These are phyloP conservation scores for Holtermannia corniformis DNA, from an alignment of 768 basidiomycete species.

Conservation along the genomic window DNA sequence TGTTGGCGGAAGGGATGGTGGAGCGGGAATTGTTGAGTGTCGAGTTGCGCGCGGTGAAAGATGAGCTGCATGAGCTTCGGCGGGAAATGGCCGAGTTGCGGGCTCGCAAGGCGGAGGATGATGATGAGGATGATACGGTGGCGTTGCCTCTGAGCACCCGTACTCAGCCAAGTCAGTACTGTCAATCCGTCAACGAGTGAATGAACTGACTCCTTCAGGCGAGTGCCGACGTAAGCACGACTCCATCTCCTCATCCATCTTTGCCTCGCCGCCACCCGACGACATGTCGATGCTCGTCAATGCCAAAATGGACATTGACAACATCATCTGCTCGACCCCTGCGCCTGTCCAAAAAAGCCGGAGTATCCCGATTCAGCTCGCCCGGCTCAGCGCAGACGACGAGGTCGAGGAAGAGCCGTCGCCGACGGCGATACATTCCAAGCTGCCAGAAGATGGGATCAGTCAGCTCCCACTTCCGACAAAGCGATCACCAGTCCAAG, in stretches of 20 bases:
- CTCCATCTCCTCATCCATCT: neutral
- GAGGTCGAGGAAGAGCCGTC: too few species aligned
- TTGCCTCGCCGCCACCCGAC: neutral
- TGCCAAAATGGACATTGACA: neutral
- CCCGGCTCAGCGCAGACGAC: too few species aligned
- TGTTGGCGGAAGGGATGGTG: neutral
- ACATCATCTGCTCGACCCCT: neutral
- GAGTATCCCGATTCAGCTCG: too few species aligned
- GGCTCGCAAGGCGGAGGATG: too few species aligned
- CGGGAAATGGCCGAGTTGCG: neutral
- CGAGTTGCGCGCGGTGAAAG: neutral
- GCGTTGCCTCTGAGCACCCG: neutral
- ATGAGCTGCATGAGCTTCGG: too few species aligned
- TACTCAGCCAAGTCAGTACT: too few species aligned
- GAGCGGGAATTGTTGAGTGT: constrained; percentile 6
- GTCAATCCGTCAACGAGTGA: too few species aligned
- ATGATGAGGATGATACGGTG: neutral
- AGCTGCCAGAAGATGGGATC: too few species aligned
- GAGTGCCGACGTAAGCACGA: neutral
- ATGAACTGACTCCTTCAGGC: neutral
- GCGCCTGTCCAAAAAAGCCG: neutral
- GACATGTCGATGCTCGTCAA: neutral
- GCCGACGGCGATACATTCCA: too few species aligned
- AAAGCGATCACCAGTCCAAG: too few species aligned
- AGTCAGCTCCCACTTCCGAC: too few species aligned